Percentiles rank a stretch among this genome's conserved stretches.
Conservation (phyloP, 83 land plant genomes). For the Larix sibirica region DNA sequence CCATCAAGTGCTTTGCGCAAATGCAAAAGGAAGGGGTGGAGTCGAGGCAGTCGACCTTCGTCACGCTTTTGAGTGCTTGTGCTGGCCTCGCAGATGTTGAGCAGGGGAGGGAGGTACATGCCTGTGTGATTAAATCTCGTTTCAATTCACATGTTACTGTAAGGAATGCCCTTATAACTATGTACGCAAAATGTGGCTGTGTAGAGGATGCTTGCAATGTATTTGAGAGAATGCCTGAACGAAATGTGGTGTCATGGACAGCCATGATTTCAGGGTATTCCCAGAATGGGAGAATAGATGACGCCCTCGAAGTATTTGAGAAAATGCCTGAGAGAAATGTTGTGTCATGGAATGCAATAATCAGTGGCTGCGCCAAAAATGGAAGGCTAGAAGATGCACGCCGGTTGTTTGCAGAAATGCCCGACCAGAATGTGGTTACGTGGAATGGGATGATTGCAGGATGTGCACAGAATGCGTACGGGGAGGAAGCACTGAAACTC, state of each 20-base stretch:
- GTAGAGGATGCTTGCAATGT: constrained; percentile 46
- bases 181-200: constrained; percentile 63
- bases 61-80: constrained; percentile 39
- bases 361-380: constrained; percentile 25
- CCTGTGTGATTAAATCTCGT: constrained; percentile 43
- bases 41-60: constrained; percentile 23
- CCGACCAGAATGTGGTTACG: not conserved
- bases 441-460: constrained; percentile 2
- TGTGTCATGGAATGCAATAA: constrained; percentile 35
- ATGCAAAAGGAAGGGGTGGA: constrained; percentile 23
- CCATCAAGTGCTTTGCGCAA: constrained; percentile 22
- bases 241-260: constrained; percentile 56
- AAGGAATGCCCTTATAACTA: constrained; percentile 56
- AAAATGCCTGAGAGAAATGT: constrained; percentile 32
- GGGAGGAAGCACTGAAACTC: not conserved
- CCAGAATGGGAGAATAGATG: constrained; percentile 9
- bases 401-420: constrained; percentile 22
- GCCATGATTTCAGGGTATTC: constrained; percentile 58
- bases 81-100: constrained; percentile 29
- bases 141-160: constrained; percentile 51
- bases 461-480: not conserved
- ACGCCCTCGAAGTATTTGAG: constrained; percentile 24
- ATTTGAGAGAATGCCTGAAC: constrained; percentile 41
- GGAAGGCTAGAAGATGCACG: constrained; percentile 4
- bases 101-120: constrained; percentile 52